Percentiles rank a stretch among this genome's conserved stretches.
These are phyloP conservation scores for Coprinellus micaceus DNA, from an alignment of 768 basidiomycete species.

Conservation along the genomic window DNA sequence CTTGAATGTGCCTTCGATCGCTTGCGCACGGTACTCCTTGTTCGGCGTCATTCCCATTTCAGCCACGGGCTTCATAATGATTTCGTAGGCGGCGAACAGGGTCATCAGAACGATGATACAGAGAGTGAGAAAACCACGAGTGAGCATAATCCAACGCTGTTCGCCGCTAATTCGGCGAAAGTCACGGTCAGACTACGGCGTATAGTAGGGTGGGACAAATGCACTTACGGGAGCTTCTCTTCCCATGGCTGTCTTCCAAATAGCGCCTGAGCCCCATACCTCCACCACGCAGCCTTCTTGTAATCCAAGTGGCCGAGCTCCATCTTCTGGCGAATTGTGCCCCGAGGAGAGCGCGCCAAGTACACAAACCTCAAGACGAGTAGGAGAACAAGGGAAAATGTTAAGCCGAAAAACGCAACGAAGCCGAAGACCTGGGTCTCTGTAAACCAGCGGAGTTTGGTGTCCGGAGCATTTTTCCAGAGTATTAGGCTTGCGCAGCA, in stretches of 20 bases:
- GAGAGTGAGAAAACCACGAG: background rate
- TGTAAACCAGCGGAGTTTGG: background rate
- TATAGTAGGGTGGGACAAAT: background rate
- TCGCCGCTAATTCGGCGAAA: background rate
- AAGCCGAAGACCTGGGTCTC: background rate
- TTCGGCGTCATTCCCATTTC: background rate
- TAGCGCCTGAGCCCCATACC: background rate
- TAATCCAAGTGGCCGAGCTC: background rate
- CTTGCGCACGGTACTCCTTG: background rate
- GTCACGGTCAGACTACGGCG: background rate
- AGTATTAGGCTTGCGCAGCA: no score
- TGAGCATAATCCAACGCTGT: background rate
- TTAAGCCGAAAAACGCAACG: background rate
- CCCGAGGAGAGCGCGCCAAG: background rate
- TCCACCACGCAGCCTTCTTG: background rate
- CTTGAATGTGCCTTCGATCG: background rate
- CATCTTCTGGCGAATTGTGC: background rate
- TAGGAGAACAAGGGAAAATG: background rate
- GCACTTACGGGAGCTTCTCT: background rate
- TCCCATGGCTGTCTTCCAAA: background rate
- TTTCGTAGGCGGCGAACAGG: background rate
- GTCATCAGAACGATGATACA: background rate
- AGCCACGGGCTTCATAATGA: background rate
- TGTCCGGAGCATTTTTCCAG: no score
- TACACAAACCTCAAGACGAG: background rate